Evolutionary conservation across 2,329 filamentous ascomycete species (phyloP).

Genomic region (Phyllosticta capitalensis): DNA sequence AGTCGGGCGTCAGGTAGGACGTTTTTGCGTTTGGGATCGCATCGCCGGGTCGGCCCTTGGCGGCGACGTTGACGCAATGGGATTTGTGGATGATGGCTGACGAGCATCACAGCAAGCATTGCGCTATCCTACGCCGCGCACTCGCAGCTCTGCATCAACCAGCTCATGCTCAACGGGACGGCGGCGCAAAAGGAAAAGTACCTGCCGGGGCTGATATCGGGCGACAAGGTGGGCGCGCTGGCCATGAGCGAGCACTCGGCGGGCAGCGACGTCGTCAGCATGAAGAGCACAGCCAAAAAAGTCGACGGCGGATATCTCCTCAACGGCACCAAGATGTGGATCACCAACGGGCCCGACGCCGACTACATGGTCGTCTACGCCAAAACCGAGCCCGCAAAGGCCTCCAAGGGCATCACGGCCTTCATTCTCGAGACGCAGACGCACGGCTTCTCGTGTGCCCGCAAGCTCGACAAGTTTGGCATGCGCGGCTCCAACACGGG

Average conservation of each 20-base stretch:
- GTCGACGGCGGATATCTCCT: slow-evolving; percentile 79
- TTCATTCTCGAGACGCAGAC: slow-evolving; percentile 72
- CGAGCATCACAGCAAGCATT: slow-evolving; percentile 45
- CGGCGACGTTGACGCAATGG: not conserved
- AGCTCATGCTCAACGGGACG: slow-evolving; percentile 82
- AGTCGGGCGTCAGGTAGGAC: slow-evolving; percentile 66
- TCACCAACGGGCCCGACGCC: slow-evolving; percentile 96
- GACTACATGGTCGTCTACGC: slow-evolving; percentile 91
- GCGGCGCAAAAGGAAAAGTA: slow-evolving; percentile 69
- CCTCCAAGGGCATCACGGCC: slow-evolving; percentile 86
- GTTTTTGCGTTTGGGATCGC: too few relatives aligned
- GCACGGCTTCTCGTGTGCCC: slow-evolving; percentile 72
- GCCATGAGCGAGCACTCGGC: slow-evolving; percentile 93
- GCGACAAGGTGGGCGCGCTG: slow-evolving; percentile 72
- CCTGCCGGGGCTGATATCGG: slow-evolving; percentile 71
- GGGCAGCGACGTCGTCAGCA: slow-evolving; percentile 88
- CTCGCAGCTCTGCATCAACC: slow-evolving; percentile 92
- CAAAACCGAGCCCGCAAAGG: slow-evolving; percentile 76
- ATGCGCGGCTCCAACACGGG: slow-evolving; percentile 97
- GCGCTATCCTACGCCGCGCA: slow-evolving; percentile 92
- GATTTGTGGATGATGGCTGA: slow-evolving; percentile 3
- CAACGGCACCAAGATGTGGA: slow-evolving; percentile 98
- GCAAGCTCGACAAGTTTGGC: slow-evolving; percentile 94
- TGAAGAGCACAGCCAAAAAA: slow-evolving; percentile 75
- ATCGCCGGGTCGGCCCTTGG: not conserved